These are phyloP conservation scores for Tulasnella sp. DNA, from an alignment of 768 basidiomycete genomes.

Conservation along the genomic window DNA sequence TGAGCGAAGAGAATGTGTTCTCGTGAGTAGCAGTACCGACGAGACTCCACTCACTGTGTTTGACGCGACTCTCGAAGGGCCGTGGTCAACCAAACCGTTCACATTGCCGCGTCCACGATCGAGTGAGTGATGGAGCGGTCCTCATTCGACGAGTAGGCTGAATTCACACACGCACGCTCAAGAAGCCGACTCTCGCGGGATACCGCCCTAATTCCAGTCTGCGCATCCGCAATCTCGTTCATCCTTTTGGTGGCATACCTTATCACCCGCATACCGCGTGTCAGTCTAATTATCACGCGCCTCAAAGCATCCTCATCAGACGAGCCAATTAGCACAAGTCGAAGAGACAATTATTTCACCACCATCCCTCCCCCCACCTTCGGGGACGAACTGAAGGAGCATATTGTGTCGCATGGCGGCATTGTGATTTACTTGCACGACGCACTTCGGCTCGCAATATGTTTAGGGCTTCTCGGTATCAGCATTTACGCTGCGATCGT, in stretches of 20 bases:
- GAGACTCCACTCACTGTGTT: neutral
- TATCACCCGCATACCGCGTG: slow-evolving; percentile 32
- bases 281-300: neutral
- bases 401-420: slow-evolving; percentile 49
- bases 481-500: slow-evolving; percentile 47
- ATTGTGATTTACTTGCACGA: slow-evolving; percentile 48
- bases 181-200: slow-evolving; percentile 9
- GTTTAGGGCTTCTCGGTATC: slow-evolving; percentile 49
- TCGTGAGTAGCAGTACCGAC: neutral
- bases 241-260: slow-evolving; percentile 40
- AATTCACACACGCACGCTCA: neutral
- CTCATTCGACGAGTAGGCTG: neutral
- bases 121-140: neutral
- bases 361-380: slow-evolving; percentile 37
- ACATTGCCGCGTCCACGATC: neutral
- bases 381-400: slow-evolving; percentile 41
- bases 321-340: neutral
- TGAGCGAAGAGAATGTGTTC: neutral
- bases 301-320: neutral
- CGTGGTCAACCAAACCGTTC: neutral
- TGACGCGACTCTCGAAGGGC: neutral
- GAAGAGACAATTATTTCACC: slow-evolving; percentile 29
- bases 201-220: slow-evolving; percentile 42
- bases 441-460: slow-evolving; percentile 46
- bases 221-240: slow-evolving; percentile 41